phyloP scores from a whole-genome alignment of 768 basidiomycete genomes.

The Pisolithus sp. region DNA sequence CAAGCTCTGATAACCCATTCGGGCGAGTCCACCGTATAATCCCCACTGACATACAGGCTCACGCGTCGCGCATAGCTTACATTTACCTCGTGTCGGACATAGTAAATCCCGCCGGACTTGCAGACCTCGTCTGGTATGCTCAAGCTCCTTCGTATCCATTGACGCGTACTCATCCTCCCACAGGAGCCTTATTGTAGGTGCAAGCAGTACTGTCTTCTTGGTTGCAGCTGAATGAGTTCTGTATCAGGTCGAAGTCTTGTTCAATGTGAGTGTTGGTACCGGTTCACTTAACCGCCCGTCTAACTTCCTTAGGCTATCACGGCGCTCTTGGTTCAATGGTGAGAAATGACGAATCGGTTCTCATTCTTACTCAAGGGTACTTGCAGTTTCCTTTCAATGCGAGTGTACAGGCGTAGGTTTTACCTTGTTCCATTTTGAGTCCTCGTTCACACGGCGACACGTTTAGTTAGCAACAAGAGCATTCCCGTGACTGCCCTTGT shows the following conservation, averaged over 20 bases:
- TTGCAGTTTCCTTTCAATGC: conserved; percentile 41
- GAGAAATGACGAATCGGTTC: too few relatives aligned
- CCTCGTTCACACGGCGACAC: neutral
- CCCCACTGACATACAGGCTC: neutral
- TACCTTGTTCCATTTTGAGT: neutral
- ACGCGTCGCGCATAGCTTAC: conserved; percentile 33
- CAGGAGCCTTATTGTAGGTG: conserved; percentile 20
- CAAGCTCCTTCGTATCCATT: neutral
- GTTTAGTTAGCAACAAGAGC: conserved; percentile 44
- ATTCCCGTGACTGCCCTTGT: conserved; percentile 30
- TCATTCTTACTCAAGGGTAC: neutral
- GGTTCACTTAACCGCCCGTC: neutral
- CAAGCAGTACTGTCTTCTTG: neutral
- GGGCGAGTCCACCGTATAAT: conserved; percentile 22
- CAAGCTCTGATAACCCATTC: conserved; percentile 50
- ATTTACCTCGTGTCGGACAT: conserved; percentile 42
- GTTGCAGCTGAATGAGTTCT: conserved; percentile 5
- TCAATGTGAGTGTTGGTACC: conserved; percentile 31
- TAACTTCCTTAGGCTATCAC: conserved; percentile 29
- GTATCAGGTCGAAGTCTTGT: conserved; percentile 41
- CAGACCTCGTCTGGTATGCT: conserved; percentile 37
- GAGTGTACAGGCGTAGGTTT: conserved; percentile 42
- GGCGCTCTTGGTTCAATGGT: conserved; percentile 42
- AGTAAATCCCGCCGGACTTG: conserved; percentile 23
- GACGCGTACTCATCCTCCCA: neutral